phyloP scores from a whole-genome alignment of 2,329 filamentous ascomycete genomes.

The Ceratocystis lukuohia region DNA sequence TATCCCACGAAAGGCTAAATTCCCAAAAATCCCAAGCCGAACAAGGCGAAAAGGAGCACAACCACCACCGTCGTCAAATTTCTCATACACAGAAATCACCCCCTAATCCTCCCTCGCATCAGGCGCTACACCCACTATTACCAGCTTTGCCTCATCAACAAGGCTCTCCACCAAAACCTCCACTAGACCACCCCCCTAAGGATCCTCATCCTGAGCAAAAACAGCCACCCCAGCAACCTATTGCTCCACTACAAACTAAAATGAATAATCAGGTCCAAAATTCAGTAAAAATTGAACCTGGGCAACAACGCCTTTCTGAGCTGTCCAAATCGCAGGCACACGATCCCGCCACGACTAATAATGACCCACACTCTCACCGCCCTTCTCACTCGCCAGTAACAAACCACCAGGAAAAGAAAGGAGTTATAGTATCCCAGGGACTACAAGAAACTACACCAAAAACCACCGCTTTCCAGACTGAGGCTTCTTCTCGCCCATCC shows the following conservation, averaged over 20 bases:
- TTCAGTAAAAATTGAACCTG: constrained; percentile 24
- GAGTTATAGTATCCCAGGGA: not conserved
- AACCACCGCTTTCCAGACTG: not conserved
- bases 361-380: constrained; percentile 6
- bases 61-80: constrained; percentile 9
- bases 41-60: constrained; percentile 18
- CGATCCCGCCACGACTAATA: not conserved
- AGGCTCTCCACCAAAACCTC: constrained; percentile 25
- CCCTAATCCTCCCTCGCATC: constrained; percentile 25
- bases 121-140: constrained; percentile 23
- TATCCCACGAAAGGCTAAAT: no score
- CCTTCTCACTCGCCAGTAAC: constrained; percentile 6
- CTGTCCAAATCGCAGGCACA: not conserved
- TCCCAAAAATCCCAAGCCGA: no score
- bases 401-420: not conserved
- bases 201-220: constrained; percentile 11
- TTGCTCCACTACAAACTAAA: constrained; percentile 14
- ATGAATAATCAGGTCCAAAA: constrained; percentile 15
- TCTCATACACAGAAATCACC: not conserved
- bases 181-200: constrained; percentile 12
- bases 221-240: constrained; percentile 13
- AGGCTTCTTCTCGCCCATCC: not conserved
- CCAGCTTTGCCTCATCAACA: constrained; percentile 23
- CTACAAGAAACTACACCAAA: not conserved
- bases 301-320: not conserved